A percentile compares a stretch with the other conserved stretches of the same genome.
Conservation (phyloP, 2,329 filamentous ascomycete genomes). For the Aspergillus glaucus region DNA sequence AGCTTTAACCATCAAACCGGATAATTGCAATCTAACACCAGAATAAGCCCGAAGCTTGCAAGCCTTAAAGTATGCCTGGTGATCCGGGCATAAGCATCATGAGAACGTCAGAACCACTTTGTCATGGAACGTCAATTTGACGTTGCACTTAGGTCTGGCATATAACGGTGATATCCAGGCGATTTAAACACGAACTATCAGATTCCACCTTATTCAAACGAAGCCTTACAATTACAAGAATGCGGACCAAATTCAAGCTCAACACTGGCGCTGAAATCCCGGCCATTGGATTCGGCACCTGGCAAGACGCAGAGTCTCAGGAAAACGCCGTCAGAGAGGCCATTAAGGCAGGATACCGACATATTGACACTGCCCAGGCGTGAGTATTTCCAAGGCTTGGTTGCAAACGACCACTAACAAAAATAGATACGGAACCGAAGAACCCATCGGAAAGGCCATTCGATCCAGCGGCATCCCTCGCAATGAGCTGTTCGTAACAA, state of each 20-base stretch:
- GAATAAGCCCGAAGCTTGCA: not conserved
- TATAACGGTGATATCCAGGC: too few relatives aligned
- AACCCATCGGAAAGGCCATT: conserved; percentile 59
- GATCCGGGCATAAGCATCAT: not conserved
- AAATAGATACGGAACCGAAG: conserved; percentile 56
- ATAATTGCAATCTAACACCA: too few relatives aligned
- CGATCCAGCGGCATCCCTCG: conserved; percentile 58
- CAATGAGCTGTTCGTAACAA: conserved; percentile 59
- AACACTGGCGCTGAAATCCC: conserved; percentile 45
- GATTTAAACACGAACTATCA: not conserved
- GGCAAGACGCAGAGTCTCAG: conserved; percentile 48
- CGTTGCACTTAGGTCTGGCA: not conserved
- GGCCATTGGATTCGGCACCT: conserved; percentile 49
- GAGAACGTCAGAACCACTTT: not conserved
- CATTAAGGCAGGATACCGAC: conserved; percentile 48
- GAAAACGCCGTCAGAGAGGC: conserved; percentile 44
- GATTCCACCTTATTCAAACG: not conserved
- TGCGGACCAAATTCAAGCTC: conserved; percentile 36
- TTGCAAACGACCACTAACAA: not conserved
- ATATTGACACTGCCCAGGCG: conserved; percentile 48
- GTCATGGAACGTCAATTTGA: not conserved
- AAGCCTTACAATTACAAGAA: conserved; percentile 5
- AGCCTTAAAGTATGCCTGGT: not conserved
- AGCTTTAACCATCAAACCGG: too few relatives aligned
- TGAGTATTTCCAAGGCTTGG: conserved; percentile 17